phyloP scores from a whole-genome alignment of 1,139 yeast genomes.

The Kodamaea fungicola region DNA sequence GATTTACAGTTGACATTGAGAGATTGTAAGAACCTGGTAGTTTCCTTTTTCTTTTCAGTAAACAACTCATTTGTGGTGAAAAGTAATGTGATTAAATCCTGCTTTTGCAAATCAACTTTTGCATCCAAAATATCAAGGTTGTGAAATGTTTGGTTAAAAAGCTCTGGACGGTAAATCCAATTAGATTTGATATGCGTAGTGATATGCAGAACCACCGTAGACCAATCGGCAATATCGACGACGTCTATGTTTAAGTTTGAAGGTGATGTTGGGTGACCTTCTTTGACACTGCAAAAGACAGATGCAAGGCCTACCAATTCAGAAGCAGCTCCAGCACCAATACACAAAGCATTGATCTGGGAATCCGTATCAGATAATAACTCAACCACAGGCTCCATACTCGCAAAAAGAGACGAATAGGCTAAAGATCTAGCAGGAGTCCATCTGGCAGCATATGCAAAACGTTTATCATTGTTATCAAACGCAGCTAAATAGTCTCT shows the following conservation, averaged over 20 bases:
- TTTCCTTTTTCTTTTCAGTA: conserved; percentile 59
- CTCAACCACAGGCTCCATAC: conserved; percentile 40
- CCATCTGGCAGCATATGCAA: conserved; percentile 84
- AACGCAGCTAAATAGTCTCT: conserved; percentile 72
- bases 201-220: conserved; percentile 44
- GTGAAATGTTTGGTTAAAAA: conserved; percentile 44
- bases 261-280: conserved; percentile 29
- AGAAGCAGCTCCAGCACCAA: conserved; percentile 92
- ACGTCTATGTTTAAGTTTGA: conserved; percentile 46
- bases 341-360: conserved; percentile 46
- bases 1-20: conserved; percentile 43
- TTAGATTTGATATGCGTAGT: conserved; percentile 38
- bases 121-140: conserved; percentile 45
- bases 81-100: conserved; percentile 59
- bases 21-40: conserved; percentile 57
- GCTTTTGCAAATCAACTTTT: conserved; percentile 12
- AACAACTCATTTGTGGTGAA: conserved; percentile 88
- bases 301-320: conserved; percentile 72
- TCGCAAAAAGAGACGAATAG: conserved; percentile 62
- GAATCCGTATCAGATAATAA: conserved; percentile 30
- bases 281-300: conserved; percentile 50
- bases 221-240: conserved; percentile 82
- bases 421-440: conserved; percentile 78
- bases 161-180: conserved; percentile 48
- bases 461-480: conserved; percentile 56